A percentile compares a stretch with the other conserved stretches of the same genome.
These are phyloP conservation scores for Scleromitrula shiraiana DNA, from an alignment of 2,329 filamentous ascomycete species.

Conservation along the genomic window DNA sequence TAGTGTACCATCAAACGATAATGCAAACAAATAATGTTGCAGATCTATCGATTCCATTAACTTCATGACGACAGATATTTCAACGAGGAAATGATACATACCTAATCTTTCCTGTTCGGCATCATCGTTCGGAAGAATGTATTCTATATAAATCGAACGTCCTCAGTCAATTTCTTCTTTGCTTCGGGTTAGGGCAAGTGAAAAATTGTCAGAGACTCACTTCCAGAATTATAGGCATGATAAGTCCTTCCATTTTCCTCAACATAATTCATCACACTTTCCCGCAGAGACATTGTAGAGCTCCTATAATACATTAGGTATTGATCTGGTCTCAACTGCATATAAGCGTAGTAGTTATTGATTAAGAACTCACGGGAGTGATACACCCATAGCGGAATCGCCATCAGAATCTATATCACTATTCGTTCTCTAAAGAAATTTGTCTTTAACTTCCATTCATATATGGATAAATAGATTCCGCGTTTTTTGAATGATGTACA, in stretches of 20 bases:
- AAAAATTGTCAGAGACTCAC: slow-evolving; percentile 9
- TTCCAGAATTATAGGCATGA: slow-evolving; percentile 18
- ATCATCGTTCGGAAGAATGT: slow-evolving; percentile 17
- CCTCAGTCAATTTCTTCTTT: not conserved
- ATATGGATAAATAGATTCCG: too few relatives aligned
- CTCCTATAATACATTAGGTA: too few relatives aligned
- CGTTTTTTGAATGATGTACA: too few relatives aligned
- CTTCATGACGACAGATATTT: not conserved
- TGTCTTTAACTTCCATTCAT: too few relatives aligned
- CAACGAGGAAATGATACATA: not conserved
- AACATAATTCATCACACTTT: slow-evolving; percentile 32
- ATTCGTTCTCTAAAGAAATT: too few relatives aligned
- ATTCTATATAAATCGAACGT: slow-evolving; percentile 9
- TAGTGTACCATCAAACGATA: slow-evolving; percentile 11
- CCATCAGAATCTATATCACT: too few relatives aligned
- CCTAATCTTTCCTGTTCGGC: slow-evolving; percentile 8
- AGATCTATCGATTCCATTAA: slow-evolving; percentile 7
- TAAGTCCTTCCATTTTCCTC: slow-evolving; percentile 28
- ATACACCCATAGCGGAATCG: not conserved
- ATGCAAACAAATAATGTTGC: slow-evolving; percentile 14
- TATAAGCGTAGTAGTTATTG: too few relatives aligned
- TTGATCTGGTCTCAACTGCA: too few relatives aligned
- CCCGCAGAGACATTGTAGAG: slow-evolving; percentile 16
- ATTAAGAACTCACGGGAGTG: not conserved
- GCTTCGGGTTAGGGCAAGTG: too few relatives aligned